phyloP scores from a whole-genome alignment of 177 flowering plant species.

The Vitis hybrid region DNA sequence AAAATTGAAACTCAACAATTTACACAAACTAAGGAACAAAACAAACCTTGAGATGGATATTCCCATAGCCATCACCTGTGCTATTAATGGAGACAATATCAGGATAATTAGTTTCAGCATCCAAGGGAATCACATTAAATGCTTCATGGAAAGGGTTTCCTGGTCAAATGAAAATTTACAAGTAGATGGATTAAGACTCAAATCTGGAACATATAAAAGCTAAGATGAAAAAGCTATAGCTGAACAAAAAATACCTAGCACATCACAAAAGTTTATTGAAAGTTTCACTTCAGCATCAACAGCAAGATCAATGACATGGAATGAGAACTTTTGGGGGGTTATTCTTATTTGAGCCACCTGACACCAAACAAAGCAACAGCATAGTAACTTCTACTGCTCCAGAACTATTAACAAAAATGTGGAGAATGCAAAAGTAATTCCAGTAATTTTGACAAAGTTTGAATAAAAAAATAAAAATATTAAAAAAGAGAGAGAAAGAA shows the following conservation, averaged over 20 bases:
- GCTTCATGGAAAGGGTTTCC: slow-evolving; percentile 87
- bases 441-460: neutral
- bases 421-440: neutral
- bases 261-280: slow-evolving; percentile 53
- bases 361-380: slow-evolving; percentile 6
- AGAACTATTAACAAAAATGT: neutral
- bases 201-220: slow-evolving; percentile 2
- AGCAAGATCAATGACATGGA: slow-evolving; percentile 52
- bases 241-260: slow-evolving; percentile 47
- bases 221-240: neutral
- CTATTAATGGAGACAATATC: slow-evolving; percentile 55
- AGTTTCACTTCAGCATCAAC: slow-evolving; percentile 68
- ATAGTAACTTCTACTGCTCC: slow-evolving; percentile 1
- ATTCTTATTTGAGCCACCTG: slow-evolving; percentile 83
- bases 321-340: slow-evolving; percentile 29
- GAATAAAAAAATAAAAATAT: neutral
- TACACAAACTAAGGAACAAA: neutral
- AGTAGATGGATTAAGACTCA: slow-evolving; percentile 5
- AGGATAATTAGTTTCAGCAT: slow-evolving; percentile 65
- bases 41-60: slow-evolving; percentile 59
- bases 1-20: neutral
- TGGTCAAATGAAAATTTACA: slow-evolving; percentile 26
- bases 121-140: slow-evolving; percentile 39
- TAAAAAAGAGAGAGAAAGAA: too few relatives aligned
- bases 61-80: slow-evolving; percentile 30